phyloP scores from a whole-genome alignment of 2,329 filamentous ascomycete species.

The Epichloe brachyelytri region DNA sequence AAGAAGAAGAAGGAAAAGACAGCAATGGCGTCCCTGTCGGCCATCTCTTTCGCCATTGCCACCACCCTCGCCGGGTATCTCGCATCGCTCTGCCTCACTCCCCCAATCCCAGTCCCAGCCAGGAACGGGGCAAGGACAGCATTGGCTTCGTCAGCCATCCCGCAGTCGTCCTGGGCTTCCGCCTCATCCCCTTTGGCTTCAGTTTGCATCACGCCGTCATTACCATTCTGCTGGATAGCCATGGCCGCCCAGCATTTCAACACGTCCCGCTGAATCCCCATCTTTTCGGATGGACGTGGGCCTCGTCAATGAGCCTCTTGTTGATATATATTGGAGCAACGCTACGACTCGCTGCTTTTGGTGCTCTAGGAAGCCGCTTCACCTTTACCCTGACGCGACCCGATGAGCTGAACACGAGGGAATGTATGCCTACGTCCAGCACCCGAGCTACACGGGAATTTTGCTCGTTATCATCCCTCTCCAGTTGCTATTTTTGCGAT shows the following conservation, averaged over 20 bases:
- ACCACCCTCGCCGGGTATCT: conserved; percentile 1
- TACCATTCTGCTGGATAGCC: background rate
- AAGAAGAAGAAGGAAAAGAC: background rate
- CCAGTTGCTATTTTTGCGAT: conserved; percentile 20
- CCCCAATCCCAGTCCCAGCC: conserved; percentile 1
- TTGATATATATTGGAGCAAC: conserved; percentile 17
- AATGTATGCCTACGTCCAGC: conserved; percentile 35
- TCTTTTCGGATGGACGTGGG: conserved; percentile 20
- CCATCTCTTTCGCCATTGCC: conserved; percentile 1
- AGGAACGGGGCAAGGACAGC: conserved; percentile 3
- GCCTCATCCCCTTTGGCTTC: background rate
- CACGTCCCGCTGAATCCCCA: conserved; percentile 12
- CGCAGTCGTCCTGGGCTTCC: background rate
- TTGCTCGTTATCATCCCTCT: conserved; percentile 21
- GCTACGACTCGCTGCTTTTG: conserved; percentile 26
- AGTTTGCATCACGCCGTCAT: background rate
- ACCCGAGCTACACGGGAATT: conserved; percentile 38
- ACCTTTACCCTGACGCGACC: conserved; percentile 38
- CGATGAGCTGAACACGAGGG: conserved; percentile 29
- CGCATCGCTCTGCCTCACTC: background rate
- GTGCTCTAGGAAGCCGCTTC: conserved; percentile 35
- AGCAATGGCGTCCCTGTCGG: conserved; percentile 3
- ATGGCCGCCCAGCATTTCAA: background rate
- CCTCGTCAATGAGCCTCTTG: conserved; percentile 18
- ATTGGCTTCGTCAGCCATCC: background rate